Evolutionary conservation across 2,329 filamentous ascomycete species (phyloP).

Genomic region (Colletotrichum musicola): DNA sequence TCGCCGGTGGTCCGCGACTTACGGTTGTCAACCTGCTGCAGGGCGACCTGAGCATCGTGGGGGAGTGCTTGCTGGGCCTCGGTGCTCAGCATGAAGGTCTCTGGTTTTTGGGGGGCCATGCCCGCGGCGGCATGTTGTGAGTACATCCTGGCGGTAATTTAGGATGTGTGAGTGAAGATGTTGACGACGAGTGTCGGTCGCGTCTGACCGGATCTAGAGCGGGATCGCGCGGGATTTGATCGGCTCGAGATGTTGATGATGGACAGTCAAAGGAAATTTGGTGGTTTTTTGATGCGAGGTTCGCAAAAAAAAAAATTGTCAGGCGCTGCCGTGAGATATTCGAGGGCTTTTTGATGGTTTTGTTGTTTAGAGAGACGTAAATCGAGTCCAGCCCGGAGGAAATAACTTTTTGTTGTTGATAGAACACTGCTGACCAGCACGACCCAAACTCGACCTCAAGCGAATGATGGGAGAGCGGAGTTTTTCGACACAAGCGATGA

Average conservation of each 20-base stretch:
- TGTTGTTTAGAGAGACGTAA: slow-evolving; percentile 32
- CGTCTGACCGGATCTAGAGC: slow-evolving; percentile 38
- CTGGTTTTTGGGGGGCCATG: slow-evolving; percentile 96
- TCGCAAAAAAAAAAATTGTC: slow-evolving; percentile 14
- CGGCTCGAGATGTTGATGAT: slow-evolving; percentile 17
- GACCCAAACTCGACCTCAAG: slow-evolving; percentile 60
- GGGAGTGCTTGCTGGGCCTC: slow-evolving; percentile 97
- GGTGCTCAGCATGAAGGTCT: slow-evolving; percentile 98
- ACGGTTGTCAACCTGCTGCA: slow-evolving; percentile 99
- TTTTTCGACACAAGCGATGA: slow-evolving; percentile 49
- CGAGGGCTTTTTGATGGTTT: slow-evolving; percentile 22
- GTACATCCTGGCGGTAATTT: slow-evolving; percentile 71
- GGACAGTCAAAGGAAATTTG: slow-evolving; percentile 23
- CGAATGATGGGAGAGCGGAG: slow-evolving; percentile 50
- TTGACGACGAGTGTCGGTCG: slow-evolving; percentile 40
- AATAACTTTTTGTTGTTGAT: slow-evolving; percentile 34
- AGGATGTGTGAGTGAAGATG: slow-evolving; percentile 7
- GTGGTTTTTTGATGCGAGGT: slow-evolving; percentile 1
- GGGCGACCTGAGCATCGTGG: slow-evolving; percentile 94
- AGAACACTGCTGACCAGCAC: slow-evolving; percentile 43
- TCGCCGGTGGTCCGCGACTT: slow-evolving; percentile 54
- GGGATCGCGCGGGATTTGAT: slow-evolving; percentile 16
- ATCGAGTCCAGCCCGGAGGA: slow-evolving; percentile 62
- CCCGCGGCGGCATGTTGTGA: slow-evolving; percentile 82
- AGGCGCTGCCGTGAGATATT: slow-evolving; percentile 41